Base-by-base conservation (phyloP, 306 rosid genomes). In the Pyrus pyrifolia region DNA sequence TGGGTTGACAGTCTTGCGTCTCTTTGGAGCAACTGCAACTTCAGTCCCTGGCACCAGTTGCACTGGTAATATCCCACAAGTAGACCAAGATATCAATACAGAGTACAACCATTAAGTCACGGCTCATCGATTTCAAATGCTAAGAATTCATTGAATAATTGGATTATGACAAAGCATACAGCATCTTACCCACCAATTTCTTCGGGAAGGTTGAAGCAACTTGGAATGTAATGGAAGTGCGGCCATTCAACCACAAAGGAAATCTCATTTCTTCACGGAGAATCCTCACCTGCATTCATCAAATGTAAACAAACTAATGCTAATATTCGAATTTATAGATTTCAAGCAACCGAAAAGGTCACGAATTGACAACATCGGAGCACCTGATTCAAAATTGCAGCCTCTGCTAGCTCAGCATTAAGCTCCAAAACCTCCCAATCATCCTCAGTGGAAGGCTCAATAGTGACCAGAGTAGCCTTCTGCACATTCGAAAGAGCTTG, bases 391-490 rank as follows among this genome's bases (percentile, higher is more conserved):
- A 94, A 81, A 67, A 92, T 90, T 74, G 79, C 81, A 35, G 84
- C 93, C 84, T 94, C 97, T 11, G 98, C 98, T 49, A 83, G 88
- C 72, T 94, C 93, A 0, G 97, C 80, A 66, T 92, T 92, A 44
- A 94, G 93, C 86, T 92, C 98, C 86, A 94, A 52, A 49, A 94
- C 92, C 75, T 94, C 98, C 98, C 98, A 94, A 60, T 94, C 98
- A 81, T 94, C 98, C 80, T 92, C 98, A 2, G 88, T 83, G 49
- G 78, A 69, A 6, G 98, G 98, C 73, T 92, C 96, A 9, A 94
- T 79, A 3, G 89, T 80, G 22, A 94, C 87, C 13, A 80, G 73
- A 79, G 91, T 85, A 68, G 98, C 97, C 71, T 87, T 88, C 1
- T 87, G 81, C 29, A 90, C 92, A 67, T 76, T 85, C n/a, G 85